These are phyloP conservation scores for Coniferiporia weirii DNA, from an alignment of 1,284 basidiomycete species.

Conservation along the genomic window DNA sequence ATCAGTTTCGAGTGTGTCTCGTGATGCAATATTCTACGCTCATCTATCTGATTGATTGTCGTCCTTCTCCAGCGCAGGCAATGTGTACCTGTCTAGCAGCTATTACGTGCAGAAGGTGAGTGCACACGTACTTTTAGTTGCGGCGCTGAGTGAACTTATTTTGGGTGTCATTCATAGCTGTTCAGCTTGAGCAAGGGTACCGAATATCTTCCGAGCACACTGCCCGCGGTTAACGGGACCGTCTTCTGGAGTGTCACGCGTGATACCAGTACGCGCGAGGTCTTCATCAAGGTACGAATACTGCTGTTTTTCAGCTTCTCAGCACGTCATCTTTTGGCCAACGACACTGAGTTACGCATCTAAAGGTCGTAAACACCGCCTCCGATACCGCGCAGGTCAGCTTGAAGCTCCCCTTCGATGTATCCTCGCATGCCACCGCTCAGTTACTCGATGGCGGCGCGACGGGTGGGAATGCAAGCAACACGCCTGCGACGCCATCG, in stretches of 20 bases:
- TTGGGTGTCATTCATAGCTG: constrained; percentile 33
- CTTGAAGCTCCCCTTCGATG: constrained; percentile 52
- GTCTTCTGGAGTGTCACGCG: constrained; percentile 60
- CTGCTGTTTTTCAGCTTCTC: background rate
- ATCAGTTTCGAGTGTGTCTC: constrained; percentile 56
- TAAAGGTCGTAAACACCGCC: constrained; percentile 50
- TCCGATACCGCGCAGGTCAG: constrained; percentile 36
- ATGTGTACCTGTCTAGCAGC: constrained; percentile 53
- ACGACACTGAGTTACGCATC: background rate
- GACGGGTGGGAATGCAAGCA: constrained; percentile 37
- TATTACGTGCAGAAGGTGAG: constrained; percentile 61
- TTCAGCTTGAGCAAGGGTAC: constrained; percentile 59
- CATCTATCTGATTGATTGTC: too few species aligned
- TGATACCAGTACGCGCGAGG: constrained; percentile 34
- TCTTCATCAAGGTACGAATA: constrained; percentile 52
- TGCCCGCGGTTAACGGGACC: constrained; percentile 43
- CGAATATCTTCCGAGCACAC: constrained; percentile 57
- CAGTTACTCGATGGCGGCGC: constrained; percentile 43
- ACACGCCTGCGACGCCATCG: constrained; percentile 47
- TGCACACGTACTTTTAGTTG: background rate
- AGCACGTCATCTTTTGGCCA: background rate
- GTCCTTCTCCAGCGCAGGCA: constrained; percentile 38
- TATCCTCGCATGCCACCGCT: constrained; percentile 38
- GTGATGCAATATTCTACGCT: too few species aligned
- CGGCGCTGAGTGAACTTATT: background rate